Base-by-base conservation (phyloP, 192 early-diverging fungal genomes). In the Entrophospora sp. region DNA sequence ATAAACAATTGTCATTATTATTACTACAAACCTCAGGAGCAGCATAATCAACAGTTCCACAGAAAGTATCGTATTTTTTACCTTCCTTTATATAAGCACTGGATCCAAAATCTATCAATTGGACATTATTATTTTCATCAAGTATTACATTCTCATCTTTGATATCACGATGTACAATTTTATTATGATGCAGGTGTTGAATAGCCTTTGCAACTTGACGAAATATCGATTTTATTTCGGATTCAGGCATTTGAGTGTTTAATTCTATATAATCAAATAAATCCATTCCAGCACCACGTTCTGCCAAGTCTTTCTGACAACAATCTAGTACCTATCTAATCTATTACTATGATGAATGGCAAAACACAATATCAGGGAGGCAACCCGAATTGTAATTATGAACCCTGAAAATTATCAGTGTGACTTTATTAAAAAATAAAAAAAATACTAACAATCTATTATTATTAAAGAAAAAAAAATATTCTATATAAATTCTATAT, bases 91-190 rank as follows among this genome's bases (percentile, higher is more conserved):
- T 66, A 49, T 81, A 83, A 18, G 82, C 81, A 0, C 86, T 83
- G 42, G 80, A 80, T 12, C 91, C 91, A 82, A 94, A 94, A 66
- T 94, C 91, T 60, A 92, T 87, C 58, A 94, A 68, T 55, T 91
- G 84, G 44, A 89, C 76, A n/a, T 66, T 70, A 51, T 76, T 72
- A 16, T 69, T 35, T 42, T 83, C 71, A 67, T 86, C 82, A 49
- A 89, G 64, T 62, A 91, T 83, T 14, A 91, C 85, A 73, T 93
- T 93, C 66, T 93, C 91, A 57, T 93, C 91, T 71, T 93, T 93
- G 70, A 93, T 92, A 73, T 93, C 91, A 28, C 88, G 73, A 56
- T 93, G 91, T 16, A 87, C 85, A 68, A 90, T 86, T 30, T 79
- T 80, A 49, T 82, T 72, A 28, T 71, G 68, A 63, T 89, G 86